Evolutionary conservation across 192 early-diverging fungal genomes (phyloP).

Genomic region (Coemansia sp.): DNA sequence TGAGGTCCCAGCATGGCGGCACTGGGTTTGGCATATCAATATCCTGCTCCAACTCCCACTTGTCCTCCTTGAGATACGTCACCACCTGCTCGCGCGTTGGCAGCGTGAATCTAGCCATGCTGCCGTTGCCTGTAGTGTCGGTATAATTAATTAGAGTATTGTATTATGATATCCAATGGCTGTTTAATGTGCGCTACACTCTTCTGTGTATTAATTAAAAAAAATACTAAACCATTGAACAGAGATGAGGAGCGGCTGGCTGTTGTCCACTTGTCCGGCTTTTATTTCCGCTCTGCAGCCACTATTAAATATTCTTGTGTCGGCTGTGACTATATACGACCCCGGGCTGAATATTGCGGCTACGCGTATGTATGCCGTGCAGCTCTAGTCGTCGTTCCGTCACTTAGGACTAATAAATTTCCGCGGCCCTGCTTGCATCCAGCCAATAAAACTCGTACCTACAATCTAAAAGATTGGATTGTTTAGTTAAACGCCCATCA

Average conservation of each 20-base stretch:
- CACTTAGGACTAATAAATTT: constrained; percentile 1
- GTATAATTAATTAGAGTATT: background rate
- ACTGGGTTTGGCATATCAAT: constrained; percentile 28
- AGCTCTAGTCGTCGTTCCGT: constrained; percentile 1
- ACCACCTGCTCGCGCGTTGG: constrained; percentile 39
- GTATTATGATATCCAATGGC: background rate
- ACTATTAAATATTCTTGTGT: background rate
- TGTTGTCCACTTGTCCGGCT: background rate
- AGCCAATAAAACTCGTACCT: background rate
- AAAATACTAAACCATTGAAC: background rate
- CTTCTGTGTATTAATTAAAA: background rate
- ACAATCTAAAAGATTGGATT: background rate
- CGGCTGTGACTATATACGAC: too few relatives aligned
- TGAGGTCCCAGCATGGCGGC: constrained; percentile 47
- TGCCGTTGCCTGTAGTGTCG: background rate
- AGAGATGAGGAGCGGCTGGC: background rate
- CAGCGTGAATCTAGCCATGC: constrained; percentile 15
- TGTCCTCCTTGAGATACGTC: constrained; percentile 37
- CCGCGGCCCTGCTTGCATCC: constrained; percentile 17
- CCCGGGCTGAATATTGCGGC: background rate
- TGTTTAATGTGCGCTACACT: background rate
- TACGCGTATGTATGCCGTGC: background rate
- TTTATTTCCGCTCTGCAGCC: background rate
- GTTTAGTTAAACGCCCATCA: too few relatives aligned
- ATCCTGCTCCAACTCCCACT: constrained; percentile 17